These are phyloP conservation scores for Aspergillus felis DNA, from an alignment of 2,329 filamentous ascomycete genomes.

Conservation along the genomic window DNA sequence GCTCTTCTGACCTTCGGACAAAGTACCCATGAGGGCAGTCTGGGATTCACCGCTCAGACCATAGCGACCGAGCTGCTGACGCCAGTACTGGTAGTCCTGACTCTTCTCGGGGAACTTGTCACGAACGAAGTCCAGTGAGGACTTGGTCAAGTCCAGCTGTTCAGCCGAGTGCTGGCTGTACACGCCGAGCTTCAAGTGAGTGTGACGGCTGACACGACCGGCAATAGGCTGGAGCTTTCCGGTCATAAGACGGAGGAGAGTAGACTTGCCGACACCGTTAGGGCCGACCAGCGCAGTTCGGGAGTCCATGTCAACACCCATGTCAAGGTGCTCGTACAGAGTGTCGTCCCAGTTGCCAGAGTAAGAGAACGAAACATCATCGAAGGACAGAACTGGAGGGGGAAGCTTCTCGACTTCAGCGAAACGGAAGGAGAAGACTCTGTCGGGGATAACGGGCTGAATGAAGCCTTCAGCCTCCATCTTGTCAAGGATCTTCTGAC, in stretches of 20 bases:
- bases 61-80: constrained; percentile 93
- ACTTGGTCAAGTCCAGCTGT: constrained; percentile 97
- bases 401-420: constrained; percentile 99
- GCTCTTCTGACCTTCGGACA: constrained; percentile 96
- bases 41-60: constrained; percentile 90
- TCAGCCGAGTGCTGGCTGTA: constrained; percentile 99
- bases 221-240: constrained; percentile 83
- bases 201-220: constrained; percentile 84
- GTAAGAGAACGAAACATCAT: constrained; percentile 97
- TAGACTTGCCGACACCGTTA: constrained; percentile 99
- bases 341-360: constrained; percentile 85
- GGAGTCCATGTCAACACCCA: constrained; percentile 99
- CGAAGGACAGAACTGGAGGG: constrained; percentile 91
- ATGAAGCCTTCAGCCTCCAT: constrained; percentile 99
- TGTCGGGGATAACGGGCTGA: constrained; percentile 78
- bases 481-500: constrained; percentile 99
- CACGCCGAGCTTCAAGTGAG: constrained; percentile 95
- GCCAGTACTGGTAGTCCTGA: constrained; percentile 99
- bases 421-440: constrained; percentile 95
- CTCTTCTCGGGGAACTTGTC: constrained; percentile 87
- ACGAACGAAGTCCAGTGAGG: constrained; percentile 91
- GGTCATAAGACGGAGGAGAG: constrained; percentile 92
- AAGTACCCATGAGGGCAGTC: constrained; percentile 94
- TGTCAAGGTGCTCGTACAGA: constrained; percentile 92
- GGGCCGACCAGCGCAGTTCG: constrained; percentile 94